A percentile compares a stretch with the other conserved stretches of the same genome.
These are phyloP conservation scores for Kandelia obovata DNA, from an alignment of 345 rosid genomes.

Conservation along the genomic window DNA sequence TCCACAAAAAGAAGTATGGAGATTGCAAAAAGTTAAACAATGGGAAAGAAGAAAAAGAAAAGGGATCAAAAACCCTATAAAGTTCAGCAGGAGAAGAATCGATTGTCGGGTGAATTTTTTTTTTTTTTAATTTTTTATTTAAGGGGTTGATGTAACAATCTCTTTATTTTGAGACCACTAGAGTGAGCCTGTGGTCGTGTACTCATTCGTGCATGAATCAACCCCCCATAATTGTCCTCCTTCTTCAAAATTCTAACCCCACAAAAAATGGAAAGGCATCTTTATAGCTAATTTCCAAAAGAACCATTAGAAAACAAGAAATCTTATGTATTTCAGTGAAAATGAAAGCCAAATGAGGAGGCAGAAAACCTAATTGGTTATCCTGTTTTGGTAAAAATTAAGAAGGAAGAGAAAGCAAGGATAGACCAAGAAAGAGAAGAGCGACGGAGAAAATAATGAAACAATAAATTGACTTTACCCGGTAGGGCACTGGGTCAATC, in stretches of 20 bases:
- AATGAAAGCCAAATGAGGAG: no score
- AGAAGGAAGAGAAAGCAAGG: neutral
- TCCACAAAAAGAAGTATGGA: neutral
- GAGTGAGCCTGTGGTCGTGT: neutral
- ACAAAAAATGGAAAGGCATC: no score
- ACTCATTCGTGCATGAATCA: no score
- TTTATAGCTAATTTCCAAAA: no score
- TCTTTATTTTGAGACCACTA: slow-evolving; percentile 20
- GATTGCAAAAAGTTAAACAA: neutral
- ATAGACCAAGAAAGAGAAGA: neutral
- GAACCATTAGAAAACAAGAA: no score
- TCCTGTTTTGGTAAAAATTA: slow-evolving; percentile 13
- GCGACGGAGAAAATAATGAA: neutral
- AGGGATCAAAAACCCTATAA: slow-evolving; percentile 18
- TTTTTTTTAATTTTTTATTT: neutral
- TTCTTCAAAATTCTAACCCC: no score
- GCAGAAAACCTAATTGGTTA: neutral
- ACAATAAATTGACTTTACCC: neutral
- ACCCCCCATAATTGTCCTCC: no score
- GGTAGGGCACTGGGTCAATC: no score
- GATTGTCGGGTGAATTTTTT: neutral
- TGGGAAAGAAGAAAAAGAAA: neutral
- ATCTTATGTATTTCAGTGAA: no score
- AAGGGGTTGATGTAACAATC: slow-evolving; percentile 11
- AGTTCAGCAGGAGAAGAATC: neutral